Conservation (phyloP, 139 green algal genomes). For the Micractinium conductrix region DNA sequence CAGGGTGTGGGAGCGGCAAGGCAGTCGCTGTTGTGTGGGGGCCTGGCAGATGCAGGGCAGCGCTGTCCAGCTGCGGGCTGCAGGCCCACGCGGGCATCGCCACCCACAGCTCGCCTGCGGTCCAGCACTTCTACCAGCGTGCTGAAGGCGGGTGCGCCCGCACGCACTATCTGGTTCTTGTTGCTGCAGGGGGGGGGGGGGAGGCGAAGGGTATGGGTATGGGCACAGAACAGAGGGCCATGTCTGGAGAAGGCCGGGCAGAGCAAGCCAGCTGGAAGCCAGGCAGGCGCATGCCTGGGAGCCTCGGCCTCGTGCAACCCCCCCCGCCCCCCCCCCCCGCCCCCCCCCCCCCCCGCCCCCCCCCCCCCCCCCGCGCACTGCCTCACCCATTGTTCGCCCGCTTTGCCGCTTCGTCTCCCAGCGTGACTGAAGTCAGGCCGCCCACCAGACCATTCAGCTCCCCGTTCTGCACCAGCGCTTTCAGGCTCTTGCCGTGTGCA, state of each 20-base stretch:
- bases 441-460: slow-evolving; percentile 79
- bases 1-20: no score
- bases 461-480: slow-evolving; percentile 87
- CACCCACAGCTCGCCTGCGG: no score
- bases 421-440: slow-evolving; percentile 61
- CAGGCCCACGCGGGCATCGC: no score
- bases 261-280: no score
- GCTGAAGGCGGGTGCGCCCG: slow-evolving; percentile 51
- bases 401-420: slow-evolving; percentile 73
- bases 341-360: neutral
- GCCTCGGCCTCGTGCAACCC: no score
- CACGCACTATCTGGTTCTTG: slow-evolving; percentile 53
- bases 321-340: neutral
- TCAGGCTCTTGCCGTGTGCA: slow-evolving; percentile 70
- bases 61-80: no score
- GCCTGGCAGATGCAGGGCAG: no score
- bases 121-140: slow-evolving; percentile 54
- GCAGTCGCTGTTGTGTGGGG: no score
- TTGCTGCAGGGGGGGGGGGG: slow-evolving; percentile 4
- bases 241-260: no score
- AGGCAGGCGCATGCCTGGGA: neutral
- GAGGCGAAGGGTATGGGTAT: no score
- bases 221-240: no score
- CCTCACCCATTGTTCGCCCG: slow-evolving; percentile 28
- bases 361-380: no score